Conservation (phyloP, 176 grass and related monocot genomes). For the Oryza punctata region DNA sequence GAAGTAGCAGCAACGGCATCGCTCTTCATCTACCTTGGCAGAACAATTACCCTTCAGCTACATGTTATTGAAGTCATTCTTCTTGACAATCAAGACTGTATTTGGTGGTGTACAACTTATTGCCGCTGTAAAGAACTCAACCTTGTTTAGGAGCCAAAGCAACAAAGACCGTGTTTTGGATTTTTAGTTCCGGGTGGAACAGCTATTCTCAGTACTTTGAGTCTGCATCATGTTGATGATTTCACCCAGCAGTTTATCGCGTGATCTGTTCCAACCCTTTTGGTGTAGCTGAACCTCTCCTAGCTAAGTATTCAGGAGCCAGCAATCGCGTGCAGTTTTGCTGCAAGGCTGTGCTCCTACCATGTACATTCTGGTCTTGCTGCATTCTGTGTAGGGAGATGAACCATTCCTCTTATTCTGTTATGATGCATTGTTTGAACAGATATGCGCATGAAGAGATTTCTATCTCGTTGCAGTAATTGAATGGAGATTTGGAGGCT, state of each 20-base stretch:
- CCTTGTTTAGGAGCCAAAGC: conserved; percentile 9
- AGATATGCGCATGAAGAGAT: background rate
- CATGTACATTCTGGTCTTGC: conserved; percentile 5
- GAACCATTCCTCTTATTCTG: background rate
- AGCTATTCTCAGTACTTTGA: background rate
- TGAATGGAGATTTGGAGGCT: background rate
- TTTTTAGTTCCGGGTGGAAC: background rate
- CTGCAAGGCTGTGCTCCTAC: background rate
- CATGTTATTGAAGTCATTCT: background rate
- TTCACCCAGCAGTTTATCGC: background rate
- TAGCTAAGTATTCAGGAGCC: background rate
- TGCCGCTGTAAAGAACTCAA: background rate
- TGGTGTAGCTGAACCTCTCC: conserved; percentile 17
- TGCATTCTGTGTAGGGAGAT: background rate
- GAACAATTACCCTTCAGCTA: conserved; percentile 3
- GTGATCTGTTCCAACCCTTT: conserved; percentile 22
- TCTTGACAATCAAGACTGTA: background rate
- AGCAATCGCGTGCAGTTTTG: background rate
- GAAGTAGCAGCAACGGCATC: conserved; percentile 4
- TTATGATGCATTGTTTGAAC: background rate
- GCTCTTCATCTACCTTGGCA: conserved; percentile 9
- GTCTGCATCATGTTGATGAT: conserved; percentile 9
- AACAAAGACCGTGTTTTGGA: conserved; percentile 1
- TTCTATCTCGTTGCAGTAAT: background rate
- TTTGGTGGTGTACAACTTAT: conserved; percentile 16